These are phyloP conservation scores for Mrakia blollopis DNA, from an alignment of 768 basidiomycete species.

Conservation along the genomic window DNA sequence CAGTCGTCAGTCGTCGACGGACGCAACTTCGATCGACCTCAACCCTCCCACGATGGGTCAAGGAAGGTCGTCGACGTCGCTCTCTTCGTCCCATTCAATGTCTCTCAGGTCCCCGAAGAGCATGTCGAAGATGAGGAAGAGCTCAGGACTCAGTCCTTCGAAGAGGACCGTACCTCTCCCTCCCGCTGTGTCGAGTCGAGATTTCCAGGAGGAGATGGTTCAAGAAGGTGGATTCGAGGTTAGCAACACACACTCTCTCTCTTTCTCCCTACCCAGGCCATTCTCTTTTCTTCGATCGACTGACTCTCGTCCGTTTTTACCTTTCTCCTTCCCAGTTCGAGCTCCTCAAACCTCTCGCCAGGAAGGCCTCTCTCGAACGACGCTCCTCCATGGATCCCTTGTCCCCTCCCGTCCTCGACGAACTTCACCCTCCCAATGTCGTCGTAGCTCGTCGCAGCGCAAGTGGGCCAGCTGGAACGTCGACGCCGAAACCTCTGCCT, in stretches of 20 bases:
- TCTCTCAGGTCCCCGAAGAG: conserved; percentile 8
- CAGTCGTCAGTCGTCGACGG: conserved; percentile 4
- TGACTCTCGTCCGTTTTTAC: neutral
- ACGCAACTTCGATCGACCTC: neutral
- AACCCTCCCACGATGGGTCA: conserved; percentile 3
- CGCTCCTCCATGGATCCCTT: neutral
- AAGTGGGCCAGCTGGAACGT: neutral
- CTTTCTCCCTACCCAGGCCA: too few species aligned
- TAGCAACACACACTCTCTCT: too few species aligned
- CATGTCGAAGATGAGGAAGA: conserved; percentile 3
- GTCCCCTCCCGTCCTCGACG: neutral
- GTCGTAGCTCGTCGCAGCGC: neutral
- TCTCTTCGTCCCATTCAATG: neutral
- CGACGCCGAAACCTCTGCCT: neutral
- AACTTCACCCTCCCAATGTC: neutral
- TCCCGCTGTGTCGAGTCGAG: conserved; percentile 2
- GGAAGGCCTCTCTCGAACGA: conserved; percentile 12
- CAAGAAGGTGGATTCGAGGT: conserved; percentile 26
- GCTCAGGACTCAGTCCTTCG: conserved; percentile 1
- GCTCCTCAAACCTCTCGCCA: conserved; percentile 24
- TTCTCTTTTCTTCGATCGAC: neutral
- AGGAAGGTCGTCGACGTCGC: neutral
- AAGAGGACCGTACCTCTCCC: conserved; percentile 3
- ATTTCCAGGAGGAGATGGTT: conserved; percentile 24
- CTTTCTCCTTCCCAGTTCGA: conserved; percentile 10